Evolutionary conservation across 208 protist genomes (phyloP).

Genomic region (Trypanosoma caninum): DNA sequence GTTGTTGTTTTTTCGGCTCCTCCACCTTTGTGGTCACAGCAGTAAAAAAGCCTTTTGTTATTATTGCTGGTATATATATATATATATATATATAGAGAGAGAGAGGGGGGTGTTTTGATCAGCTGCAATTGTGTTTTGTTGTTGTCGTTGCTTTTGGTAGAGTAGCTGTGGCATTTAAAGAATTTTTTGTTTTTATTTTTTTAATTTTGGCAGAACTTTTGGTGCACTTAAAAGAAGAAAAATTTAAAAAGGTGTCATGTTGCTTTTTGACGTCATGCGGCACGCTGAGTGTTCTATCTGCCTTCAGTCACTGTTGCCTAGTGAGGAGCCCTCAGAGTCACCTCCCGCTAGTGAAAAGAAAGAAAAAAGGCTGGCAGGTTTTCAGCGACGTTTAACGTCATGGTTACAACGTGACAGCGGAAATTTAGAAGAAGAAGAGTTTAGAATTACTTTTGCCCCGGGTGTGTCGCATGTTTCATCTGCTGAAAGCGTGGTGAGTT

Average conservation of each 20-base stretch:
- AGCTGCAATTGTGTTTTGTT: too few species aligned
- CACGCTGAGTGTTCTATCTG: conserved; percentile 75
- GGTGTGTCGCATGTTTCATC: conserved; percentile 24
- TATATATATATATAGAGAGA: conserved; percentile 5
- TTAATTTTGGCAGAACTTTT: background rate
- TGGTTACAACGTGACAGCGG: background rate
- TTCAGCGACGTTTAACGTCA: background rate
- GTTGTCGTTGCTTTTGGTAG: too few species aligned
- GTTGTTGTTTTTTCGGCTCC: conserved; percentile 32
- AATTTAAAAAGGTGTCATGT: conserved; percentile 6
- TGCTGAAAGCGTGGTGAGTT: background rate
- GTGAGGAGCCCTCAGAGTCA: background rate
- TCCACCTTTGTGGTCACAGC: conserved; percentile 24
- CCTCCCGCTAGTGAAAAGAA: background rate
- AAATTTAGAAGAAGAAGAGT: conserved; percentile 13
- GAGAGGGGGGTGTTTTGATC: conserved; percentile 1
- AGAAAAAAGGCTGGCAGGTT: background rate
- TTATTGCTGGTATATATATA: conserved; percentile 6
- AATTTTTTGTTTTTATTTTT: background rate
- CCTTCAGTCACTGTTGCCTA: conserved; percentile 45
- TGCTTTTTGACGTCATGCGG: conserved; percentile 37
- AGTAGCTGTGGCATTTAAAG: too few species aligned
- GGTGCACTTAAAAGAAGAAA: background rate
- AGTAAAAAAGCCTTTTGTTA: conserved; percentile 7
- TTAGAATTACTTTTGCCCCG: conserved; percentile 43